phyloP scores from a whole-genome alignment of 1,139 yeast genomes.

The Saccharomyces uvarum region DNA sequence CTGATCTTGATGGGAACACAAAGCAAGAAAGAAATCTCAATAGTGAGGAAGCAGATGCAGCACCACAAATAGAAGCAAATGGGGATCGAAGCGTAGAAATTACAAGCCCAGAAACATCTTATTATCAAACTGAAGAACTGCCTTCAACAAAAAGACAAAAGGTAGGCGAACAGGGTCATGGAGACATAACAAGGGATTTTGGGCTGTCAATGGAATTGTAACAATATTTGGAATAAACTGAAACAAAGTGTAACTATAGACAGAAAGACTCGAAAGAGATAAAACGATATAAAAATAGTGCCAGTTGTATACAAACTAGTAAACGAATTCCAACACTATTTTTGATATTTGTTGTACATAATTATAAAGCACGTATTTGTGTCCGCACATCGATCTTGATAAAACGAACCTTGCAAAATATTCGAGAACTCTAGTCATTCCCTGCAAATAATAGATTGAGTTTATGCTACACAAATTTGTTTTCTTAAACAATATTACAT shows the following conservation, averaged over 20 bases:
- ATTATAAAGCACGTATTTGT: neutral
- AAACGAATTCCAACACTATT: neutral
- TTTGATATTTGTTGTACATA: neutral
- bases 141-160: neutral
- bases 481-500: neutral
- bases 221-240: neutral
- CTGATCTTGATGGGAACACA: neutral
- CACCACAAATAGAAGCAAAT: neutral
- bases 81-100: slow-evolving; percentile 2
- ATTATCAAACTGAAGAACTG: neutral
- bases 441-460: too few species aligned
- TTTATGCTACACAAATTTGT: neutral
- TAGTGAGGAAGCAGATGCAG: neutral
- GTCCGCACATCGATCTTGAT: neutral
- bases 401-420: neutral
- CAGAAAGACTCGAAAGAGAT: neutral
- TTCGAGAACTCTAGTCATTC: too few species aligned
- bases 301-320: neutral
- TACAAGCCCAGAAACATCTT: slow-evolving; percentile 1
- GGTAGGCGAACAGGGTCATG: neutral
- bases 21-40: neutral
- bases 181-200: neutral
- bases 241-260: neutral
- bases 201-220: neutral
- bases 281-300: neutral